phyloP scores from a whole-genome alignment of 2,329 filamentous ascomycete genomes.

The Periconia digitata region DNA sequence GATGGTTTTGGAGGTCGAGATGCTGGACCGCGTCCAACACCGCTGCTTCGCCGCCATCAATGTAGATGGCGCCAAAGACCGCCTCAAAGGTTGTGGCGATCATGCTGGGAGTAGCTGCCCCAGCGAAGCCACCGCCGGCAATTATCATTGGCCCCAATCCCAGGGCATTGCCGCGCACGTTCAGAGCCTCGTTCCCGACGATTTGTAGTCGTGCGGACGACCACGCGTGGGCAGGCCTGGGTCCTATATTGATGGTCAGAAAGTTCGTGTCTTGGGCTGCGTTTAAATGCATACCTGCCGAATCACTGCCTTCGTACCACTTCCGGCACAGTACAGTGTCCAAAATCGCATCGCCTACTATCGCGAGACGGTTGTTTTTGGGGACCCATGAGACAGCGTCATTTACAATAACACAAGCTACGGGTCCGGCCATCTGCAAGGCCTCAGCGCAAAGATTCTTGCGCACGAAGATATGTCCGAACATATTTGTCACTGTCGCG shows the following conservation, averaged over 20 bases:
- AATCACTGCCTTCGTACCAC: background rate
- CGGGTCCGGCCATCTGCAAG: background rate
- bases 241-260: background rate
- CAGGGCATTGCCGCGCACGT: background rate
- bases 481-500: background rate
- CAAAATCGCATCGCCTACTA: background rate
- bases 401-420: no score
- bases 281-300: background rate
- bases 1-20: slow-evolving; percentile 1
- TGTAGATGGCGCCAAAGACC: slow-evolving; percentile 5
- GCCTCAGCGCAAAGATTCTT: background rate
- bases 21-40: slow-evolving; percentile 1
- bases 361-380: background rate
- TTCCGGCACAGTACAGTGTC: background rate
- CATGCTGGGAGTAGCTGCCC: background rate
- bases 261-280: background rate
- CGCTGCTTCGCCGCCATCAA: slow-evolving; percentile 4
- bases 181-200: background rate
- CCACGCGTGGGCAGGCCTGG: background rate
- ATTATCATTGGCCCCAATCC: background rate
- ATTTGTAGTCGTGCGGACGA: background rate
- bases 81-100: slow-evolving; percentile 7
- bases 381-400: background rate
- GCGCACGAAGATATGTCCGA: background rate
- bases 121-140: background rate